These are phyloP conservation scores for Fusarium multiceps DNA, from an alignment of 2,329 filamentous ascomycete species.

Conservation along the genomic window DNA sequence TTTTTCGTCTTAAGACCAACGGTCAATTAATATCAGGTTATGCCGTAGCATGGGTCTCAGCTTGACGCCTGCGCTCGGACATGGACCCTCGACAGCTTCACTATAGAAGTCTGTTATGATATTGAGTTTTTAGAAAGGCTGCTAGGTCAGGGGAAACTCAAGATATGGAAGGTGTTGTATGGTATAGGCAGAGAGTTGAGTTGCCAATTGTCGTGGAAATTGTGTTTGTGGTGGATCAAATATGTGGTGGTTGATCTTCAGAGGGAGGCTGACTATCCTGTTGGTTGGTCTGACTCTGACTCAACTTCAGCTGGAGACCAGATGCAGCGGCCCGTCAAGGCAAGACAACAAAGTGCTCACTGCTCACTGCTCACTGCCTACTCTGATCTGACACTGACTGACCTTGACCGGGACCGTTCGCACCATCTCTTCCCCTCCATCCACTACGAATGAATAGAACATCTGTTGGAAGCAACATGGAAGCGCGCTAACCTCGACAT, in stretches of 20 bases:
- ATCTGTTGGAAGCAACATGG: slow-evolving; percentile 28
- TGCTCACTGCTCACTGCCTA: neutral
- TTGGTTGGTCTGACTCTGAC: neutral
- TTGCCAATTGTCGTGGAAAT: neutral
- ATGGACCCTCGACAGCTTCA: slow-evolving; percentile 9
- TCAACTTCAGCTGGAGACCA: neutral
- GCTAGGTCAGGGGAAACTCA: neutral
- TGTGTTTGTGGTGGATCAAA: neutral
- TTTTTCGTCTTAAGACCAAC: slow-evolving; percentile 21
- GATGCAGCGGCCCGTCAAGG: neutral
- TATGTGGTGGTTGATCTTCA: neutral
- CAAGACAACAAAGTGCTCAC: neutral
- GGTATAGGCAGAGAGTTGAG: neutral
- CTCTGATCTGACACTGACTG: neutral
- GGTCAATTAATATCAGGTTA: slow-evolving; percentile 19
- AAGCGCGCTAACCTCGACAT: slow-evolving; percentile 32
- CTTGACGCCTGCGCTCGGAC: slow-evolving; percentile 32
- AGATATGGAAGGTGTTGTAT: neutral
- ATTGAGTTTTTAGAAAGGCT: neutral
- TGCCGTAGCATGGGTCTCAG: slow-evolving; percentile 26
- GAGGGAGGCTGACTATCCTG: neutral
- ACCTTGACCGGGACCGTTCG: neutral
- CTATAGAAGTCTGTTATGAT: slow-evolving; percentile 4
- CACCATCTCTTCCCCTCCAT: neutral
- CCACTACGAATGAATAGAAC: slow-evolving; percentile 19